Base-by-base conservation (phyloP, 768 basidiomycete genomes). In the Chalciporus chontae region DNA sequence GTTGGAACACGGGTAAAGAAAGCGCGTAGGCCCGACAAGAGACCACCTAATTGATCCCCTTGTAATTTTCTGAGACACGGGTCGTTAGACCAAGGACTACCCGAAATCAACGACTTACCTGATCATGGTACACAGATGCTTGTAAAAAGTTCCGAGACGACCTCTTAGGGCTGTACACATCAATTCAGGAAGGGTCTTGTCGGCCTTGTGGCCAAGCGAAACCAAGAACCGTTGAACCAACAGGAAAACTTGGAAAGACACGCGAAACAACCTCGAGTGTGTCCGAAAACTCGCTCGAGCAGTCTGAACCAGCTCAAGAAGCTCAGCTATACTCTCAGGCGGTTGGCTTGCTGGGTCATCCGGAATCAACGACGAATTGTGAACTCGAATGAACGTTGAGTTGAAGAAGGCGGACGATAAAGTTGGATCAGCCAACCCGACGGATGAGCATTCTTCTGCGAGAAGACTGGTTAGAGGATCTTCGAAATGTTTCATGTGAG, bases 401-500 rank as follows among this genome's bases (percentile, higher is more conserved):
- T 75, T 63, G 18, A 77, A 68, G 58, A 73, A 77, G 55, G 48
- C 48, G 26, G 42, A 60, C 18, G 57, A 36, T 36, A 15, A n/a
- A 71, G 52, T 48, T 32, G 7, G 52, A 15, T 60, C 45, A 18
- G 49, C 41, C 23, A 71, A 50, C 15, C 48, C 23, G 17, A 23
- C 21, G 43, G 47, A 55, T 10, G 56, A 26, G 18, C 3, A 40
- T 37, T 47, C 49, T 9, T 55, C 59, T 43, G 56, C 4, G 31
- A 59, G 47, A 48, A 66, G 39, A 8, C 75, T 43, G 3, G 77
- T 72, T 13, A 87, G 64, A 0, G 83, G 81, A 21, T 87, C 79
- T 23, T 75, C 74, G 55, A 87, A 88, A 63, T 91, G 88, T 52
- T 85, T 85, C 63, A 90, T 64, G 59, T 88, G 73, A 0, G 73